Percentiles rank a stretch among this genome's conserved stretches.
Evolutionary conservation across 1,284 basidiomycete species (phyloP).

Genomic region (Irpex rosettiformis): DNA sequence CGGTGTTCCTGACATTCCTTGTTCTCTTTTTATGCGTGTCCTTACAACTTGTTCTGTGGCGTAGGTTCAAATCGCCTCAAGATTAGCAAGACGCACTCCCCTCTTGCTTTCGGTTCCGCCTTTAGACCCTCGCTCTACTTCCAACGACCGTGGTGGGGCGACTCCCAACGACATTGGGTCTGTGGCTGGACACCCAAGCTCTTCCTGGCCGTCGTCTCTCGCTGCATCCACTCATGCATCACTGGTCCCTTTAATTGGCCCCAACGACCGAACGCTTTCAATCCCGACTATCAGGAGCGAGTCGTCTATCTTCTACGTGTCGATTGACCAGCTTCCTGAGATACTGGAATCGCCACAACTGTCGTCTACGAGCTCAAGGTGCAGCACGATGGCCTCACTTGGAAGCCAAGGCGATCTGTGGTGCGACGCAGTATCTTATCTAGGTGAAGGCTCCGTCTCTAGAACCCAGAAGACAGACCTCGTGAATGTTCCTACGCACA

Average conservation of each 20-base stretch:
- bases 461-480: neutral
- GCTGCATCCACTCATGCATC: no score
- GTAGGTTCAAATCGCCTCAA: neutral
- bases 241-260: no score
- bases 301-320: neutral
- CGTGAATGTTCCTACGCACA: no score
- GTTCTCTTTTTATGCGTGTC: neutral
- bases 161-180: no score
- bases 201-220: no score
- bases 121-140: no score
- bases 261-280: no score
- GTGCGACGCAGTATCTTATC: neutral
- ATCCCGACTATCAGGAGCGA: no score
- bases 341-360: neutral
- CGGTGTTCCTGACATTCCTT: neutral
- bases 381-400: neutral
- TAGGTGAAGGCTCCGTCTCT: neutral
- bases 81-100: neutral
- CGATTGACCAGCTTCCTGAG: neutral
- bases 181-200: no score
- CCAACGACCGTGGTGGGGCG: no score
- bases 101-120: no score
- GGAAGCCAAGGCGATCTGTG: neutral
- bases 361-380: neutral
- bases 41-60: neutral